phyloP scores from a whole-genome alignment of 345 rosid genomes.

The Capsella bursapastoris region DNA sequence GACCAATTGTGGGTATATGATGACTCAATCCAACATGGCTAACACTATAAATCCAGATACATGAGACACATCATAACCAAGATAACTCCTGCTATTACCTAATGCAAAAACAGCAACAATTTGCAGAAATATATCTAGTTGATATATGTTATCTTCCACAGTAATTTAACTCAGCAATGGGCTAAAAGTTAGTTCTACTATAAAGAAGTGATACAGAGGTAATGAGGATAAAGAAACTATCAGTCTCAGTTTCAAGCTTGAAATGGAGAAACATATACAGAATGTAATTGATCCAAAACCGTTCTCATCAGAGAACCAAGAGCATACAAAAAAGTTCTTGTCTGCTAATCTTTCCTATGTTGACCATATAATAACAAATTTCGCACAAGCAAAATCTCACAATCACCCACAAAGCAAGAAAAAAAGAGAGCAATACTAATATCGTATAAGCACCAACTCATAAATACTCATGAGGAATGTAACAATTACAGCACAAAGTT shows the following conservation, averaged over 20 bases:
- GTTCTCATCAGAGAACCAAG: neutral
- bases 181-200: neutral
- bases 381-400: neutral
- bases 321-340: neutral
- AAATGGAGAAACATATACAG: neutral
- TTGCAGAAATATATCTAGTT: neutral
- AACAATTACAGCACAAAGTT: neutral
- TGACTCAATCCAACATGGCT: neutral
- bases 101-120: neutral
- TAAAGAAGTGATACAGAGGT: neutral
- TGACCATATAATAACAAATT: neutral
- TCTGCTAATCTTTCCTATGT: conserved; percentile 1
- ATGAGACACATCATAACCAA: neutral
- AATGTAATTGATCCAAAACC: neutral
- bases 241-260: neutral
- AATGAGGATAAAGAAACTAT: neutral
- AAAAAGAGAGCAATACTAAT: neutral
- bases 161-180: neutral
- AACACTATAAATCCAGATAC: neutral
- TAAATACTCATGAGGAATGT: neutral
- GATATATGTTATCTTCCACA: no score
- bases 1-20: neutral
- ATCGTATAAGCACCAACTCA: neutral
- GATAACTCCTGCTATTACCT: neutral
- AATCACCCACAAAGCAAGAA: neutral